phyloP scores from a whole-genome alignment of 176 grass and related monocot species.

The Zea luxurians region DNA sequence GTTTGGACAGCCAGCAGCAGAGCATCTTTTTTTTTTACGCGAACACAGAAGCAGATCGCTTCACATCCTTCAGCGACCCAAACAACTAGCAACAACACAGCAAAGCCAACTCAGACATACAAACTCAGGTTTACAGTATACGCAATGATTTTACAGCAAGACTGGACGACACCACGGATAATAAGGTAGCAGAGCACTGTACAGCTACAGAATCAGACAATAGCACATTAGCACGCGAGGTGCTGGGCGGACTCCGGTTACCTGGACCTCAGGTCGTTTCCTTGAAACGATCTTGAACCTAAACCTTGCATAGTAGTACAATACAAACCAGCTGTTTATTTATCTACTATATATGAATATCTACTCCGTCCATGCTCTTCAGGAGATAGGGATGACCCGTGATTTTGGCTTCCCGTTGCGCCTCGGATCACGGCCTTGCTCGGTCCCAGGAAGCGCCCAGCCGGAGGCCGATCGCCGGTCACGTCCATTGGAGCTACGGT shows the following conservation, averaged over 20 bases:
- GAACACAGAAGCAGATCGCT: no score
- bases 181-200: not conserved
- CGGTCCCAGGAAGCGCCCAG: conserved; percentile 43
- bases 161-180: not conserved
- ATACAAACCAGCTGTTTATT: conserved; percentile 2
- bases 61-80: not conserved
- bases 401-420: conserved; percentile 33
- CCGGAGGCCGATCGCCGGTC: conserved; percentile 17
- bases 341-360: conserved; percentile 16
- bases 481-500: conserved; percentile 6
- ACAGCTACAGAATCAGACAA: not conserved
- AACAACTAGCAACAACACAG: not conserved
- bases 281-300: conserved; percentile 7
- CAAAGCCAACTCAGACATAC: not conserved
- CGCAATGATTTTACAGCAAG: not conserved
- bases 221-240: not conserved
- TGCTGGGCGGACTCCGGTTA: not conserved
- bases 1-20: no score
- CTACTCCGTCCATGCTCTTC: not conserved
- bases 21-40: no score
- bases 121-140: not conserved
- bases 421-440: conserved; percentile 37
- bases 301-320: not conserved
- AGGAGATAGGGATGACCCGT: conserved; percentile 45
- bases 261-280: not conserved